Evolutionary conservation across 2,329 filamentous ascomycete genomes (phyloP), one percentile per base, ranked within the genome.

Genomic region (Sporothrix inflata): DNA sequence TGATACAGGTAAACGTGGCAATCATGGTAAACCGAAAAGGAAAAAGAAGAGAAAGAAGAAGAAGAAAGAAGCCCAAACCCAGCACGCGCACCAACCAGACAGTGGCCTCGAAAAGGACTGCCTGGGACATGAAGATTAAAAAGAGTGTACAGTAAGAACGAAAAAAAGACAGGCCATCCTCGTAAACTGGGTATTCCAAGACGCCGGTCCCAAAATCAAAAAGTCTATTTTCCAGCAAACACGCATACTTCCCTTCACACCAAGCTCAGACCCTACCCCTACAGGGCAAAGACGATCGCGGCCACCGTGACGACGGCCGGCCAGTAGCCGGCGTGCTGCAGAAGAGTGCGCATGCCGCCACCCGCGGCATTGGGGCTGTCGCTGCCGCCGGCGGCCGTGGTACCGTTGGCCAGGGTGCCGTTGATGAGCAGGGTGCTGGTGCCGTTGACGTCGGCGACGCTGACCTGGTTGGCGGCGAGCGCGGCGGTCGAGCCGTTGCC

Each of bases 351-450:
- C 40, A 80, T 77, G 21, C 76, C 77, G 24, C 75, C 82, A n/a
- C 80, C 81, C 24, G 75, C 79, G 51, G 73, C 75, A 60, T 77
- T 77, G 8, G 84, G 79, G 65, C 81, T 79, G 1, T 84, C 83
- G 16, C 79, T 81, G 34, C 83, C 85, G 14, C 83, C 84, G 3
- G 83, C 73, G 0, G 85, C 84, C 0, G 88, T 90, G 0, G 90
- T 92, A 66, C 88, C 89, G 75, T 92, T 91, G 40, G 90, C 87
- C 3, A 95, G 82, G 0, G 91, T 92, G n/a, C 93, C 93, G 79
- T 94, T 94, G 78, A 95, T 82, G 40, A 92, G 83, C 49, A 96
- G 86, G 1, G 88, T 90, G 74, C 81, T 81, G 1, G 86, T 91
- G 67, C 89, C 89, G 71, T 92, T 90, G 74, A 91, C 85, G 70